phyloP scores from a whole-genome alignment of 331 rosid genomes.

The Pyrus hybrid region DNA sequence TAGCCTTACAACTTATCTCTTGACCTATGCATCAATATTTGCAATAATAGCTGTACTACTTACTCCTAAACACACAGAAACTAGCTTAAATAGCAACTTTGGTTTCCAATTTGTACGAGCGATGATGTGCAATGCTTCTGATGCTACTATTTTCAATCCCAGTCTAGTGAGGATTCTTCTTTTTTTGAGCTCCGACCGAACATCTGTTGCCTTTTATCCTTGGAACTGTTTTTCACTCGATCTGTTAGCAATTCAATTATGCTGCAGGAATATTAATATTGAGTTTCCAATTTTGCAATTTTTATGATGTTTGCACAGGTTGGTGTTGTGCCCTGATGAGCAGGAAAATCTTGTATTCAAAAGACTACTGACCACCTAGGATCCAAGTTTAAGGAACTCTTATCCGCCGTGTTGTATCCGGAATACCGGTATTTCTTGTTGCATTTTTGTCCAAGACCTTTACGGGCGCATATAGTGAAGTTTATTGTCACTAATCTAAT shows the following conservation, averaged over 20 bases:
- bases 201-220: background rate
- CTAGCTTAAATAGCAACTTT: background rate
- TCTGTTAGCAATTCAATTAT: background rate
- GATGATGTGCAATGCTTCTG: background rate
- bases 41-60: background rate
- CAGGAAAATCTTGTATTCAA: slow-evolving; percentile 27
- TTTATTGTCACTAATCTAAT: background rate
- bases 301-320: slow-evolving; percentile 36
- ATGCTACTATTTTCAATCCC: background rate
- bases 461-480: background rate
- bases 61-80: background rate
- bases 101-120: background rate
- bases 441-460: background rate
- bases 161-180: too few species aligned
- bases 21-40: background rate
- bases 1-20: background rate
- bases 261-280: background rate
- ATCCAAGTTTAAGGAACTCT: background rate
- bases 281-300: slow-evolving; percentile 20
- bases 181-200: background rate
- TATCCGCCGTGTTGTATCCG: background rate
- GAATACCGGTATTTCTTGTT: background rate
- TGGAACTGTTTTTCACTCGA: background rate
- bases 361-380: slow-evolving; percentile 14
- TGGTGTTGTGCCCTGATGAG: slow-evolving; percentile 35